Conservation (phyloP, 2,329 filamentous ascomycete species). For the Aspergillus transmontanensis region DNA sequence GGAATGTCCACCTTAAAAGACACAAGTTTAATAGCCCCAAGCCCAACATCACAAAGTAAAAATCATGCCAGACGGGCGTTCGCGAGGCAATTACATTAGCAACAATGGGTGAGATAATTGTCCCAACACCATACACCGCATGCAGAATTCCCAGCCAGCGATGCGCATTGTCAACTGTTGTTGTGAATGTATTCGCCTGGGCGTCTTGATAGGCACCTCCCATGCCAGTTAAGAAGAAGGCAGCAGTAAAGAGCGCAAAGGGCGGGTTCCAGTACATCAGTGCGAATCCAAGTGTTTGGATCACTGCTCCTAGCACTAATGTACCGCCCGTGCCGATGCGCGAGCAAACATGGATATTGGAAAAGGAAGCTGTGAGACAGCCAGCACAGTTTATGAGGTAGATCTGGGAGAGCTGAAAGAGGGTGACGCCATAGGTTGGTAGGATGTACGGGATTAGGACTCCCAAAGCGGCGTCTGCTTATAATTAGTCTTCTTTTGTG, state of each 20-base stretch:
- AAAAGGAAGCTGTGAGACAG: constrained; percentile 23
- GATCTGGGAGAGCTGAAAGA: constrained; percentile 25
- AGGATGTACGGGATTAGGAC: constrained; percentile 28
- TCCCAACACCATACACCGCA: constrained; percentile 26
- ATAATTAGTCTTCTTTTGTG: not conserved
- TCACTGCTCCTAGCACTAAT: constrained; percentile 20
- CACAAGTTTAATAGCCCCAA: constrained; percentile 19
- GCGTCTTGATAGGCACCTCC: constrained; percentile 25
- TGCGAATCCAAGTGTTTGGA: constrained; percentile 24
- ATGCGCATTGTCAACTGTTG: constrained; percentile 24
- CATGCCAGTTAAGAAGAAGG: constrained; percentile 26
- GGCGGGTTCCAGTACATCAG: constrained; percentile 28
- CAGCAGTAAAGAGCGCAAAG: constrained; percentile 21
- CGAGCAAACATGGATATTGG: constrained; percentile 29
- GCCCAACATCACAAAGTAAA: constrained; percentile 21
- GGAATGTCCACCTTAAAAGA: constrained; percentile 22
- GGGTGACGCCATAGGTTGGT: constrained; percentile 22
- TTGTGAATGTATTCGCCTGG: constrained; percentile 25
- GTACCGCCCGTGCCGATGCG: constrained; percentile 26
- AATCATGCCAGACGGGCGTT: constrained; percentile 24
- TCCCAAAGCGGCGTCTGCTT: constrained; percentile 23
- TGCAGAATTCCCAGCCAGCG: constrained; percentile 28
- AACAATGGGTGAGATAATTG: constrained; percentile 23
- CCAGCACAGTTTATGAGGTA: constrained; percentile 27
- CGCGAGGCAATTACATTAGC: constrained; percentile 26